Base-by-base conservation (phyloP, 169 alveolate genomes). In the Cystoisospora suis region DNA sequence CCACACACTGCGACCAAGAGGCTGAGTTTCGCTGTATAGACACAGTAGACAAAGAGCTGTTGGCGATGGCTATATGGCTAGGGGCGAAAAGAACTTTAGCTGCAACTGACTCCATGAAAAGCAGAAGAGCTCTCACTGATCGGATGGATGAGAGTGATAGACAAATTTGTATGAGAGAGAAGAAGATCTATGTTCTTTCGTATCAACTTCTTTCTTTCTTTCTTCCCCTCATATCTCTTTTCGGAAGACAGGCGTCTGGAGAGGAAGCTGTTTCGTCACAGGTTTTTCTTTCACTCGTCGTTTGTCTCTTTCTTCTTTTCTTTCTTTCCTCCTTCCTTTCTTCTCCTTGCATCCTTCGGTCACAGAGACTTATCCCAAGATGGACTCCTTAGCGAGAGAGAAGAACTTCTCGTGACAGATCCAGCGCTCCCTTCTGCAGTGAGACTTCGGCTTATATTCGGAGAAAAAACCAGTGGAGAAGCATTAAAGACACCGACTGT, bases 331-430 rank as follows among this genome's bases (percentile, higher is more conserved):
- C 65, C 65, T 53, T 53, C 65, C 12, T 53, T 53, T 53, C 65
- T 23, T 12, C 12, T 53, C 29, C 65, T 53, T 53, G 12, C 65
- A 12, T 15, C 23, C 65, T 53, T 12, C 29, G 29, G 29, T 72
- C 27, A 3, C 56, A 72, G 83, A 38, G 83, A 72, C 15, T 53
- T 72, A n/a, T 34, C 47, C 38, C 27, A 4, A n/a, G 53, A n/a
- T 23, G 83, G 56, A 2, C 53, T 72, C 36, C 29, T 72, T 36
- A 7, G 45, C 4, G 83, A 72, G 42, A 44, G 77, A 2, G 83
- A 72, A 72, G 83, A 72, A 17, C 83, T 72, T 17, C 58, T 72
- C 58, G 83, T 72, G 47, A 72, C 83, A 3, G 83, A 72, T 38
- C 27, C 56, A 29, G 56, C 56, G 9, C 53, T 72, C 42, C 47